Percentiles rank a stretch among this genome's conserved stretches.
phyloP scores from a whole-genome alignment of 2,329 filamentous ascomycete genomes.

The Elsinoe necatrix region DNA sequence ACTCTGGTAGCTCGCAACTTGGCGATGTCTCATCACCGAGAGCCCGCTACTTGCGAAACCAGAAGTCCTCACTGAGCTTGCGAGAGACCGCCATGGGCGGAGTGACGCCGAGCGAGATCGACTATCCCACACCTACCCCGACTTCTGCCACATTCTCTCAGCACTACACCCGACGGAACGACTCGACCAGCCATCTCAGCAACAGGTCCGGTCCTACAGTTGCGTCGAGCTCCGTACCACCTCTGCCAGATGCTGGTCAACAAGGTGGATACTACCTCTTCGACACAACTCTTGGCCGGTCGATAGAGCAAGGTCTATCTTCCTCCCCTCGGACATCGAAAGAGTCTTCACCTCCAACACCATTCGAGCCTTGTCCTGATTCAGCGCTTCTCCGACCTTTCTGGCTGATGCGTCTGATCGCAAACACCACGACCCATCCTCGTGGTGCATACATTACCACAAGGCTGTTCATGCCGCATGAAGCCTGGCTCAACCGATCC shows the following conservation, averaged over 20 bases:
- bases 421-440: constrained; percentile 84
- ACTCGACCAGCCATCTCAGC: constrained; percentile 33
- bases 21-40: constrained; percentile 19
- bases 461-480: constrained; percentile 82
- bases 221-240: constrained; percentile 22
- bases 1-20: constrained; percentile 17
- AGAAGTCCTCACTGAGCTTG: constrained; percentile 52
- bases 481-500: constrained; percentile 88
- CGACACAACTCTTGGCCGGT: constrained; percentile 43
- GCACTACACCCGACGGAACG: constrained; percentile 11
- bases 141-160: constrained; percentile 16
- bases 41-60: constrained; percentile 36
- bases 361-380: constrained; percentile 84
- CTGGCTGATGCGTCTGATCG: constrained; percentile 93
- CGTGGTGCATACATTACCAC: constrained; percentile 86
- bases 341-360: constrained; percentile 55
- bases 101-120: constrained; percentile 25
- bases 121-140: constrained; percentile 16
- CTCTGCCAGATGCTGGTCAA: constrained; percentile 44
- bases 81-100: constrained; percentile 61
- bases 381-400: constrained; percentile 87
- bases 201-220: constrained; percentile 59
- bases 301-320: constrained; percentile 20
- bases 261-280: constrained; percentile 68
- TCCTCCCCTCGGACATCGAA: constrained; percentile 26